Percentiles rank a stretch among this genome's conserved stretches.
Conservation (phyloP, 1,284 basidiomycete species). For the Ganoderma meredithae region DNA sequence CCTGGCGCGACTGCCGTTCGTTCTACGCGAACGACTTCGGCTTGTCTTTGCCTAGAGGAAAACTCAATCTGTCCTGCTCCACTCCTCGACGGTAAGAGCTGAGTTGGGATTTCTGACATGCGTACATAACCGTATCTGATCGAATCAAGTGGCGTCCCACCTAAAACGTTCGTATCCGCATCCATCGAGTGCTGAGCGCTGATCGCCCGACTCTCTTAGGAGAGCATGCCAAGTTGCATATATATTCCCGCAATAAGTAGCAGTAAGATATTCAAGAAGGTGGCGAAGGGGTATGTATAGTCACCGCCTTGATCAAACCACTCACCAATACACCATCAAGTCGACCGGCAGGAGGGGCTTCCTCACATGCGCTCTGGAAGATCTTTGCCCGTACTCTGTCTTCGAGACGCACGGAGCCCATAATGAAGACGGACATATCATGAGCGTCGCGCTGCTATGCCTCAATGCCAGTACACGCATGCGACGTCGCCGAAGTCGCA, state of each 20-base stretch:
- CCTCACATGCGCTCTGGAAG: not conserved
- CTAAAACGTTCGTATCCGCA: not conserved
- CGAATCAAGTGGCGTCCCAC: not conserved
- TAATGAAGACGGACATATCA: not conserved
- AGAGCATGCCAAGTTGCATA: not conserved
- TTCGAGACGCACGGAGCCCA: not conserved
- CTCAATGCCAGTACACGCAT: not conserved
- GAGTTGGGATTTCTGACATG: not conserved
- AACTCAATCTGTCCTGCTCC: not conserved
- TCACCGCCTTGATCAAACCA: no score
- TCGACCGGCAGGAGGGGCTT: not conserved
- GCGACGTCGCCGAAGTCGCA: not conserved
- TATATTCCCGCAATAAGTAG: no score
- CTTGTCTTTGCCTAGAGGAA: not conserved
- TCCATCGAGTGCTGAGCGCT: conserved; percentile 2
- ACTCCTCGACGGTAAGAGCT: not conserved
- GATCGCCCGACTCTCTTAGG: not conserved
- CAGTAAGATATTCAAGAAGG: not conserved
- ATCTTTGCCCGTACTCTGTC: not conserved
- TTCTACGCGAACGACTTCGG: no score
- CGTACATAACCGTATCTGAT: conserved; percentile 10
- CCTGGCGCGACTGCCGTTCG: no score
- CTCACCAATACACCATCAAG: not conserved
- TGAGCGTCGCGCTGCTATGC: not conserved
- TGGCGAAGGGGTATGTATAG: not conserved